A percentile compares a stretch with the other conserved stretches of the same genome.
Evolutionary conservation across 306 rosid genomes (phyloP).

Genomic region (Datisca glomerata): DNA sequence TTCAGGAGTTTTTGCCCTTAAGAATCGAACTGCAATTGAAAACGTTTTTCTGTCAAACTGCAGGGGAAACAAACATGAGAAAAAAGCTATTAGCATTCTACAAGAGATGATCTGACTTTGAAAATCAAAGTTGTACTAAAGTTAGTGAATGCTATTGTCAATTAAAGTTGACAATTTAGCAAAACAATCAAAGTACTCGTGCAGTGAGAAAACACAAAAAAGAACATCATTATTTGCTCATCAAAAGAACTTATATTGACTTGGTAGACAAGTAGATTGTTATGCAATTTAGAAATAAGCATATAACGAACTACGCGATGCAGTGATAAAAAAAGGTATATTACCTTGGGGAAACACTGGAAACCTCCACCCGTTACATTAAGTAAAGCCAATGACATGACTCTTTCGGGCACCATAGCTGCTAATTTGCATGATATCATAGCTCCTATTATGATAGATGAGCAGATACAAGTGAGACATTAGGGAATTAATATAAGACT

Average conservation of each 20-base stretch:
- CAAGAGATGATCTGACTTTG: too few species aligned
- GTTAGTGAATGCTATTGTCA: too few species aligned
- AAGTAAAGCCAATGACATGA: slow-evolving; percentile 77
- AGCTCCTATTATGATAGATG: slow-evolving; percentile 46
- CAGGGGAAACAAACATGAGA: slow-evolving; percentile 7
- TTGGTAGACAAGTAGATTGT: not conserved
- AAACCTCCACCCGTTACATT: slow-evolving; percentile 94
- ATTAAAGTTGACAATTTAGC: too few species aligned
- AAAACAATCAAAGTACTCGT: too few species aligned
- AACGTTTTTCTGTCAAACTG: slow-evolving; percentile 60
- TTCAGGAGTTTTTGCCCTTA: slow-evolving; percentile 88
- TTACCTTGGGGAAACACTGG: slow-evolving; percentile 87
- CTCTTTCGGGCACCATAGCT: slow-evolving; percentile 78
- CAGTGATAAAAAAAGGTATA: too few species aligned
- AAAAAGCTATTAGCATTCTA: not conserved
- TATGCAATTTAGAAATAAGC: not conserved
- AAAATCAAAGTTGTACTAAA: too few species aligned
- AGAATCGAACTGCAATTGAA: slow-evolving; percentile 68
- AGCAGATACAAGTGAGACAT: too few species aligned
- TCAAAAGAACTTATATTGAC: too few species aligned
- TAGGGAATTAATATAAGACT: too few species aligned
- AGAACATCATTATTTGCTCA: too few species aligned
- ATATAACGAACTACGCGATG: too few species aligned
- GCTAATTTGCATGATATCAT: slow-evolving; percentile 90
- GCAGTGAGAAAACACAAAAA: too few species aligned